A percentile compares a stretch with the other conserved stretches of the same genome.
Evolutionary conservation across 345 rosid species (phyloP).

Genomic region (Hypericum androsaemum): DNA sequence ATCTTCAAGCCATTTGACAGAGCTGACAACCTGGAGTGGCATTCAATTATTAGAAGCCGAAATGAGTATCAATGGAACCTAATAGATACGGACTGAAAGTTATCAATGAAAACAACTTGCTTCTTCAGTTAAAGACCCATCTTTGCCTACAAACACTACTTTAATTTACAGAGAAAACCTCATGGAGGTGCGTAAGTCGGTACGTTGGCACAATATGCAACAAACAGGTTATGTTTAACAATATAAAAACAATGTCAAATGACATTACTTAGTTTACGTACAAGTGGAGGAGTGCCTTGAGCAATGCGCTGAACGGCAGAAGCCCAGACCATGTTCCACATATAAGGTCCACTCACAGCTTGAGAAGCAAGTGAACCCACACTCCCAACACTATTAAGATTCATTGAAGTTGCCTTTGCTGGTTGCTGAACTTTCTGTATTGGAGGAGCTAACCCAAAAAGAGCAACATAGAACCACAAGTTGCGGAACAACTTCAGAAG

Average conservation of each 20-base stretch:
- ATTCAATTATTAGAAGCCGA: not conserved
- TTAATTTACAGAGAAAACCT: too few species aligned
- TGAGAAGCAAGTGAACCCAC: slow-evolving; percentile 61
- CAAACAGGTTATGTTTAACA: not conserved
- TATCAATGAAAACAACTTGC: too few species aligned
- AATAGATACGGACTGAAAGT: too few species aligned
- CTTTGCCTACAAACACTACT: too few species aligned
- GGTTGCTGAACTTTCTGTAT: slow-evolving; percentile 50
- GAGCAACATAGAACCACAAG: slow-evolving; percentile 95
- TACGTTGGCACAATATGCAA: not conserved
- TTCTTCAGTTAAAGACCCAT: too few species aligned
- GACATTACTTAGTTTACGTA: slow-evolving; percentile 41
- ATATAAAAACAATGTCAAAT: slow-evolving; percentile 7
- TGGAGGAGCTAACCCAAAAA: slow-evolving; percentile 97
- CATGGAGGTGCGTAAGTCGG: too few species aligned
- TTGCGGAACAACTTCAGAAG: slow-evolving; percentile 93
- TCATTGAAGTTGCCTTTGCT: slow-evolving; percentile 58
- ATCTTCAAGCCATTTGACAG: slow-evolving; percentile 99
- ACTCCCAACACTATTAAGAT: slow-evolving; percentile 72
- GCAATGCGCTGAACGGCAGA: slow-evolving; percentile 87
- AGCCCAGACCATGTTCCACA: slow-evolving; percentile 82
- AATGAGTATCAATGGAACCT: too few species aligned
- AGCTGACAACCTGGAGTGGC: slow-evolving; percentile 74
- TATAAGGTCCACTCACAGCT: slow-evolving; percentile 94
- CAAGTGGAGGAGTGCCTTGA: slow-evolving; percentile 98